A percentile compares a stretch with the other conserved stretches of the same genome.
phyloP scores from a whole-genome alignment of 2,329 filamentous ascomycete genomes.

The Fusarium stilboides region DNA sequence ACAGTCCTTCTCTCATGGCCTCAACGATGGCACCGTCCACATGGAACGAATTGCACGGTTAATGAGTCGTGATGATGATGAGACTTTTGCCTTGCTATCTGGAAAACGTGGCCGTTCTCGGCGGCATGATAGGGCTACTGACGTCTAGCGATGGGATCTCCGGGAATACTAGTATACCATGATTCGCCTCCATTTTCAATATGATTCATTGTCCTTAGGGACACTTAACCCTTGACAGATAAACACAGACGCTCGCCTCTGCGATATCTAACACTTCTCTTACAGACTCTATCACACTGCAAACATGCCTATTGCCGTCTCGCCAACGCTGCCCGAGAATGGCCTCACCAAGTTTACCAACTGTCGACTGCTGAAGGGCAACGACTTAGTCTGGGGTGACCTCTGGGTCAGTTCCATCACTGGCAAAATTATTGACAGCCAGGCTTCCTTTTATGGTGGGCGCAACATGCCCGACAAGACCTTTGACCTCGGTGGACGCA shows the following conservation, averaged over 20 bases:
- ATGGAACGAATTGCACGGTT: slow-evolving; percentile 29
- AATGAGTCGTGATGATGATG: slow-evolving; percentile 36
- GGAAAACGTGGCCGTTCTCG: slow-evolving; percentile 40
- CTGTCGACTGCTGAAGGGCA: slow-evolving; percentile 81
- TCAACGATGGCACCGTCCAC: slow-evolving; percentile 42
- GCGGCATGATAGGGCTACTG: slow-evolving; percentile 38
- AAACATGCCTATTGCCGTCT: slow-evolving; percentile 66
- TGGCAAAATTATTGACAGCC: slow-evolving; percentile 84
- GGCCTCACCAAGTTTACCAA: slow-evolving; percentile 91
- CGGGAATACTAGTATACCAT: slow-evolving; percentile 42
- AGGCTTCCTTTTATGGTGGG: slow-evolving; percentile 77
- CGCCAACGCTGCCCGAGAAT: slow-evolving; percentile 57
- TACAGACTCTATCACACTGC: slow-evolving; percentile 16
- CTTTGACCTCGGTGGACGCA: slow-evolving; percentile 85
- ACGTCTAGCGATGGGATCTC: slow-evolving; percentile 6
- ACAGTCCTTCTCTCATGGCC: slow-evolving; percentile 24
- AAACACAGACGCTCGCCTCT: background rate
- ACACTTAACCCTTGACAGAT: slow-evolving; percentile 19
- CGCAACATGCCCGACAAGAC: slow-evolving; percentile 79
- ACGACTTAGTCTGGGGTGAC: slow-evolving; percentile 79
- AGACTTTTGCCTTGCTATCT: slow-evolving; percentile 28
- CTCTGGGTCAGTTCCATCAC: slow-evolving; percentile 89
- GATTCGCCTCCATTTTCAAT: slow-evolving; percentile 21
- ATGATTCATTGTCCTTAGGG: slow-evolving; percentile 27
- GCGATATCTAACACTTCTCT: slow-evolving; percentile 28